Base-by-base conservation (phyloP, 208 protist species). In the Leishmania amazonensis region DNA sequence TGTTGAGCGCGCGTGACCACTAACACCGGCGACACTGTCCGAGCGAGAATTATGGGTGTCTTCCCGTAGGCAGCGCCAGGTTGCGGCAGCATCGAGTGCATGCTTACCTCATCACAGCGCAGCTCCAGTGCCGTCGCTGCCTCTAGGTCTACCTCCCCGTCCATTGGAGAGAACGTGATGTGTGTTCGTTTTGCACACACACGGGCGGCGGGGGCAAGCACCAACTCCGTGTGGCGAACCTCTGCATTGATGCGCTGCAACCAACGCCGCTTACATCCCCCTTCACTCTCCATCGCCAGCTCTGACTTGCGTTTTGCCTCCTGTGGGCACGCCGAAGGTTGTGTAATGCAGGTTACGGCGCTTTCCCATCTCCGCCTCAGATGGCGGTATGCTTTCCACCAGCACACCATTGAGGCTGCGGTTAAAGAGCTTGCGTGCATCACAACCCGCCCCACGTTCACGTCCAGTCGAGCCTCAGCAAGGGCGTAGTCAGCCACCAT, bases 401-500 rank as follows among this genome's bases (percentile, higher is more conserved):
- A 81, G 42, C 76, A n/a, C 31, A 85, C 72, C 15, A 60, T 28
- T 47, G 79, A 78, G 3, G 40, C 40, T 45, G 77, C 60, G 11
- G 60, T 75, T 31, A 73, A 21, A 1, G 71, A 24, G 42, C 77
- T 81, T 2, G 72, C 77, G 13, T 31, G 57, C 13, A 78, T 17
- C 62, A 74, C 40, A n/a, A 79, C n/a, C 21, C 67, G 76, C 2
- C 45, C 77, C 17, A 62, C 77, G 0, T 4, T 45, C 6, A 77
- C 24, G 28, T 57, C 45, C 24, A 85, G 2, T 5, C 19, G 40
- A 2, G 45, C 49, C 0, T 78, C 72, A 1, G 35, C 42, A 42
- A 71, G 24, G 38, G n/a, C 49, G 71, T 81, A 85, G 51, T 73
- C 77, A 9, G 70, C 71, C 58, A 62, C 54, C 19, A 85, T n/a